Evolutionary conservation across 441 rosid genomes (phyloP), one percentile per base, ranked within the genome.

Genomic region (Erodium texanum): DNA sequence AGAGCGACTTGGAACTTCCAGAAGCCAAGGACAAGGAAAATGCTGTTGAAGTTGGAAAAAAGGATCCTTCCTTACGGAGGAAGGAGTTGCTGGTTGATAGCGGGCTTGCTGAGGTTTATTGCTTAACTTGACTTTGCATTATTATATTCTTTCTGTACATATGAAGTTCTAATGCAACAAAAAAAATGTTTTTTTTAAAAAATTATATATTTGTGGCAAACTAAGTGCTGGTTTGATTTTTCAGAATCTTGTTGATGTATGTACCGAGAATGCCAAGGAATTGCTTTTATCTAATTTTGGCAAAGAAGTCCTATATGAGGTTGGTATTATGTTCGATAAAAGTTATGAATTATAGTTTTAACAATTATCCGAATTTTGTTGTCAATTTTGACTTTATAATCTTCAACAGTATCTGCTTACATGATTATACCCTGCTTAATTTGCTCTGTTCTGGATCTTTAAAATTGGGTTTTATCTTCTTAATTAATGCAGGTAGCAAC

Each of bases 241-340:
- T 79, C 95, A 95, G 98, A 80, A 77, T 45, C 88, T 95, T 59
- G 74, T 90, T 72, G 86, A 89, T 18, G 80, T 78, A 59, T 92
- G 97, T 66, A 79, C 73, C 16, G 93, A 87, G 79, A 85, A 81
- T 67, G 86, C 80, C 1, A 87, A 76, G 69, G 92, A 92, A 79
- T 69, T 95, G 71, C 86, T 95, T 24, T 76, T 80, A 71, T 92
- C 96, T 59, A 89, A 90, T 71, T 76, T 85, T 41, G 89, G 95
- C 71, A 95, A 85, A 81, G 97, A 92, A 69, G 81, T 92, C 58
- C 41, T 92, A 36, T 90, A 85, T 59, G 98, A 95, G 92, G 97
- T 84, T 2, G 6, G 2, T 2, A 32, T 2, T 32, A 6, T 32
- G 3, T 32, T 32, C 2, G 36, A 2, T 32, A 32, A 32, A 32